phyloP scores from a whole-genome alignment of 805 yeast genomes.

The Grigorovia humatica region DNA sequence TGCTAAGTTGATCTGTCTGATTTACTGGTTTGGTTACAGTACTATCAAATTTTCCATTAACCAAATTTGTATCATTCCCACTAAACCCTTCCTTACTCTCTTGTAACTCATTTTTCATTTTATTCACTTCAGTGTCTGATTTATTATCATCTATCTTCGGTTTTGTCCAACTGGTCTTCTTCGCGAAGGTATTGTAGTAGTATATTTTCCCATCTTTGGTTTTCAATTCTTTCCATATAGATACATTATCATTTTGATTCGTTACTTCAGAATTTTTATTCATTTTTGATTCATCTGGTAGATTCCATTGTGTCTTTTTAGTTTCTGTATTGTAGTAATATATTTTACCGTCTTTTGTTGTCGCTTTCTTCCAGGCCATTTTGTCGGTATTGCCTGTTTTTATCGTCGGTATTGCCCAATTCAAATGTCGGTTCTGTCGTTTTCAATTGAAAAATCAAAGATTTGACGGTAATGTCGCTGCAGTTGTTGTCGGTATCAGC shows the following conservation, averaged over 20 bases:
- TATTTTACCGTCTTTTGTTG: conserved; percentile 52
- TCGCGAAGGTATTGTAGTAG: conserved; percentile 56
- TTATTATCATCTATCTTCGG: conserved; percentile 40
- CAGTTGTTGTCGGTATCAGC: neutral
- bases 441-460: neutral
- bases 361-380: conserved; percentile 49
- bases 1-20: neutral
- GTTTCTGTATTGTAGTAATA: conserved; percentile 65
- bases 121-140: too few species aligned
- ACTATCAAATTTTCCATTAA: neutral
- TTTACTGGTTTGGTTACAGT: neutral
- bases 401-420: neutral
- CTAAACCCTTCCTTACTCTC: neutral
- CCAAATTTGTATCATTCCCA: neutral
- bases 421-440: neutral
- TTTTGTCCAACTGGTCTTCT: conserved; percentile 71
- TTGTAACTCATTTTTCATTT: too few species aligned
- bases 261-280: neutral
- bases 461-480: neutral
- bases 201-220: conserved; percentile 62
- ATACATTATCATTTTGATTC: neutral
- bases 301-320: conserved; percentile 70
- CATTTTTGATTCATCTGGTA: conserved; percentile 43
- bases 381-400: neutral
- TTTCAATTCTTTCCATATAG: conserved; percentile 50